phyloP scores from a whole-genome alignment of 371 early-diverging fungal genomes.

The Neoconidiobolus thromboides region DNA sequence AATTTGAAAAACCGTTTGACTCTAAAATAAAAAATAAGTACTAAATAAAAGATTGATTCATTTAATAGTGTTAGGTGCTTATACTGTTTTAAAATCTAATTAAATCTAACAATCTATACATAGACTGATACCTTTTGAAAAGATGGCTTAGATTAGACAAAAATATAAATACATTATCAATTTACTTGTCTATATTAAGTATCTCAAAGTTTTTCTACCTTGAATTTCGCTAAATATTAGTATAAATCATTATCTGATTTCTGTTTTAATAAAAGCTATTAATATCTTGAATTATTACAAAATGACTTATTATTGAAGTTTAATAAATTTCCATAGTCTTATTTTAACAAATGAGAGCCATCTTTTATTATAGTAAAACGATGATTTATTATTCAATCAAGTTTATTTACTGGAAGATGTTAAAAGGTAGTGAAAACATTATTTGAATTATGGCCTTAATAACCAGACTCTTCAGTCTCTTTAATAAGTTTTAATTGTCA shows the following conservation, averaged over 20 bases:
- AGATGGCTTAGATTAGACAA: too few species aligned
- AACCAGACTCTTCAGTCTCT: constrained; percentile 47
- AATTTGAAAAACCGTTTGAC: too few species aligned
- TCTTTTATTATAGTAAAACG: constrained; percentile 25
- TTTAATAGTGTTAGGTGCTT: too few species aligned
- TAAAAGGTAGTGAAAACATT: constrained; percentile 30
- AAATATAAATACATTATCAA: too few species aligned
- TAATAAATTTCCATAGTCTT: constrained; percentile 49
- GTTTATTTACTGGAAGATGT: constrained; percentile 40
- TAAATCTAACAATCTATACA: too few species aligned
- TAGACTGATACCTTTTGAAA: too few species aligned
- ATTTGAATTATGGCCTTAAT: constrained; percentile 34
- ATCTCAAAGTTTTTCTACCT: too few species aligned
- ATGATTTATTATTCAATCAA: constrained; percentile 23
- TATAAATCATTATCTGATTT: constrained; percentile 51
- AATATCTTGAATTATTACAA: constrained; percentile 34
- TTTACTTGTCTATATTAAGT: too few species aligned
- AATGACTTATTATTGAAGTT: constrained; percentile 58
- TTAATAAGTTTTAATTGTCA: constrained; percentile 31
- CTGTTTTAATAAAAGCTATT: constrained; percentile 25
- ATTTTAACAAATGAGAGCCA: constrained; percentile 25
- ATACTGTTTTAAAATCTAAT: too few species aligned
- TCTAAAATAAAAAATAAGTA: too few species aligned
- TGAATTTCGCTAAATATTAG: constrained; percentile 22
- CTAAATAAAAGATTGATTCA: too few species aligned